Base-by-base conservation (phyloP, 108 stramenopile species). In the Nitzschia inconspicua region DNA sequence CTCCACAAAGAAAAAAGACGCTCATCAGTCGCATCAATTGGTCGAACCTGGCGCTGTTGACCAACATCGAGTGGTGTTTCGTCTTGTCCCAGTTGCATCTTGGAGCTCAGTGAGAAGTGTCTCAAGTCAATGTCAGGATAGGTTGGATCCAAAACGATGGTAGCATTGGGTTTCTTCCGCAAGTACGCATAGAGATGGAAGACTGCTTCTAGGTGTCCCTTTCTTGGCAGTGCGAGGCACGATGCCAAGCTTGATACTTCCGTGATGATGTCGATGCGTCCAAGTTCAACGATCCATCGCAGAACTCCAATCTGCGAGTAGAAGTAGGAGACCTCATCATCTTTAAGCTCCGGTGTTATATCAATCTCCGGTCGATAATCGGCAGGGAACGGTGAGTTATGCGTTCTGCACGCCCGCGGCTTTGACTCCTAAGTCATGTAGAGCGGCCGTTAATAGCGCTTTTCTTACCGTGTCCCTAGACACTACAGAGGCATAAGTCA, bases 241-340 rank as follows among this genome's bases (percentile, higher is more conserved):
- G 68, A 77, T 4, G 72, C 64, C 70, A 85, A 46, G 63, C 74
- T 60, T 0, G 75, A 85, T 0, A 69, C 75, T 53, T 82, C 80
- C 14, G 37, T 39, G 10, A 39, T 0, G 0, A 39, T 39, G 37
- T 39, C 76, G 20, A 77, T 31, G 28, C 77, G 35, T 27, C 78
- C 72, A 7, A 80, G 34, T 34, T 84, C 77, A 27, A 77, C 73
- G 31, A 68, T 65, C 79, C 79, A 84, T 25, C 75, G 57, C 1
- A 79, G 47, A 4, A 76, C 47, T 9, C 80, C 76, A 42, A 82
- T 72, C 31, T 59, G 57, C 13, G 47, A 58, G 13, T 70, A 68
- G 36, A 36, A 81, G 30, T 60, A 71, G 13, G 43, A 29, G 3
- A 65, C 52, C 11, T 47, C 42, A 3, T 73, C 23, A 6, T 43